Conservation (phyloP, 2,329 filamentous ascomycete genomes). For the Aspergillus aculeatus region DNA sequence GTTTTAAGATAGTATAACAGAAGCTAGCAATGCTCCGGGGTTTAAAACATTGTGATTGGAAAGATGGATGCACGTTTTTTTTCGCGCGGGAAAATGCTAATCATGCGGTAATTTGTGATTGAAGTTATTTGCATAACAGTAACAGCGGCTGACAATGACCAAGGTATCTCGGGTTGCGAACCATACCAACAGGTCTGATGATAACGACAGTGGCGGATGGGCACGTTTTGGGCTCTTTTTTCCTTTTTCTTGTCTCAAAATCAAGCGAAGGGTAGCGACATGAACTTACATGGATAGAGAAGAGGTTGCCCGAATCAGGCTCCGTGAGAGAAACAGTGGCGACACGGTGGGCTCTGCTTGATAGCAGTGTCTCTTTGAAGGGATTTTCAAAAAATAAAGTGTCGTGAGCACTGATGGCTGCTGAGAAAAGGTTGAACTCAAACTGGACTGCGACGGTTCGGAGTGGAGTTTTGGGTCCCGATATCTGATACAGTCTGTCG, state of each 20-base stretch:
- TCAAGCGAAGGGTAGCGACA: background rate
- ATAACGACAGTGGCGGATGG: background rate
- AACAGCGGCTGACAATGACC: background rate
- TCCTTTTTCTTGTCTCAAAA: conserved; percentile 6
- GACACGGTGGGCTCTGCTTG: conserved; percentile 28
- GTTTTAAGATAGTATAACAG: background rate
- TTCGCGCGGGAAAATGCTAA: background rate
- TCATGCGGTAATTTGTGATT: background rate
- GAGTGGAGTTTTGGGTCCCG: conserved; percentile 29
- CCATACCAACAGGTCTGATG: background rate
- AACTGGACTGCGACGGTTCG: conserved; percentile 4
- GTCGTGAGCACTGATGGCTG: conserved; percentile 8
- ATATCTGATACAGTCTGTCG: conserved; percentile 18
- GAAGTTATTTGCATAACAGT: background rate
- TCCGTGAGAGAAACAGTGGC: conserved; percentile 24
- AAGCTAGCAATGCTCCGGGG: conserved; percentile 8
- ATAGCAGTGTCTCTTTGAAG: conserved; percentile 1
- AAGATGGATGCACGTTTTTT: conserved; percentile 17
- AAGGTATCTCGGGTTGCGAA: background rate
- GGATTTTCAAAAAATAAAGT: conserved; percentile 1
- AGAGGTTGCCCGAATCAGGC: conserved; percentile 29
- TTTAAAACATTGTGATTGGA: background rate
- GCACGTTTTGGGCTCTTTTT: conserved; percentile 2
- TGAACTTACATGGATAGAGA: conserved; percentile 32
- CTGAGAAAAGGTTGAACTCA: conserved; percentile 8